These are phyloP conservation scores for Heterotrichella gracilis DNA, from an alignment of 352 stramenopile genomes.

Conservation along the genomic window DNA sequence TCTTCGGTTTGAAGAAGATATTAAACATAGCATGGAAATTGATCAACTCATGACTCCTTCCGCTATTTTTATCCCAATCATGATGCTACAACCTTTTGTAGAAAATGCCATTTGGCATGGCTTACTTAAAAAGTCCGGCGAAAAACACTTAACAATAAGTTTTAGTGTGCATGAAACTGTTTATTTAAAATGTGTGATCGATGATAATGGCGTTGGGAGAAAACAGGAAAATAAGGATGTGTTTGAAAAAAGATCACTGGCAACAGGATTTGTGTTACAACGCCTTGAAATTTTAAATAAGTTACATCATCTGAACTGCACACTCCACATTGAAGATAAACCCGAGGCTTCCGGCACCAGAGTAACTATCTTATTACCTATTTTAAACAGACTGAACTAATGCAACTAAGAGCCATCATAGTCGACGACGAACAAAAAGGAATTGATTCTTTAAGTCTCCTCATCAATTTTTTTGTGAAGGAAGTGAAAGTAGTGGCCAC, in stretches of 20 bases:
- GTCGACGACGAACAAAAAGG: constrained; percentile 2
- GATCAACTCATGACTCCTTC: neutral
- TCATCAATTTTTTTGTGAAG: neutral
- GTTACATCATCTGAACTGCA: neutral
- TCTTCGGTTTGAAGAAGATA: neutral
- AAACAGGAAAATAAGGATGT: neutral
- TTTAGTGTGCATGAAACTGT: neutral
- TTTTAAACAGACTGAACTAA: neutral
- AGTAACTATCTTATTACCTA: neutral
- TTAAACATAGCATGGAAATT: neutral
- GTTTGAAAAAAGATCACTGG: neutral
- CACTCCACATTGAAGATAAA: neutral
- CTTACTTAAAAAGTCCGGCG: neutral
- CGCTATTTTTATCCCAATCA: neutral
- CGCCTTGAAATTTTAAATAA: neutral
- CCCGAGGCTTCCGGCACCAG: neutral
- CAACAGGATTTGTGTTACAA: neutral
- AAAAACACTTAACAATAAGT: neutral
- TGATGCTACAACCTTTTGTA: neutral
- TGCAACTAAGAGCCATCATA: neutral
- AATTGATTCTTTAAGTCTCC: neutral
- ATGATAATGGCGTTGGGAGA: neutral
- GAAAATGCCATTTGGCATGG: neutral
- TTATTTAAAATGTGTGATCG: neutral
- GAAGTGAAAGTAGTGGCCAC: neutral